phyloP scores from a whole-genome alignment of 129 eudicot species.

The Pseudognaphalium luteoalbum region DNA sequence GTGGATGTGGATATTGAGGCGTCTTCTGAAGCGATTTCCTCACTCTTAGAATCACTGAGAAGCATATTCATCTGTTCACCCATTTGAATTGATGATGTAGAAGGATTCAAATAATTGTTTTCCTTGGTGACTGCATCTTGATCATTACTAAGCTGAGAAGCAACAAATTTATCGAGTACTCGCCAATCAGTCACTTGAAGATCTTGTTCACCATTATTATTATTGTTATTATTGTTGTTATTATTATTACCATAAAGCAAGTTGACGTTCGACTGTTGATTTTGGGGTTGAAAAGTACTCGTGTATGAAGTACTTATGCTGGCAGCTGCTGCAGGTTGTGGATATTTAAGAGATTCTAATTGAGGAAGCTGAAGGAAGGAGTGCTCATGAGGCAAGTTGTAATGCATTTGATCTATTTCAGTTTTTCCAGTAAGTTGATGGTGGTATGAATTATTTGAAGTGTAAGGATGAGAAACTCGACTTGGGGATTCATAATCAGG shows the following conservation, averaged over 20 bases:
- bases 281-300: constrained; percentile 16
- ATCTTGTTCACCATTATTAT: constrained; percentile 21
- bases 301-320: constrained; percentile 26
- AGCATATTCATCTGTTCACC: constrained; percentile 48
- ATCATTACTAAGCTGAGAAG: constrained; percentile 49
- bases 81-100: constrained; percentile 29
- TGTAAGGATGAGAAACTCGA: constrained; percentile 33
- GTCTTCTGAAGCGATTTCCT: constrained; percentile 44
- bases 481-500: constrained; percentile 47
- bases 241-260: constrained; percentile 27
- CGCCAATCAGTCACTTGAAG: constrained; percentile 55
- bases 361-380: constrained; percentile 53
- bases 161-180: constrained; percentile 52
- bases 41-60: constrained; percentile 44
- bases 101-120: constrained; percentile 27
- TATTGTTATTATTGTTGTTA: neutral
- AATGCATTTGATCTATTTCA: constrained; percentile 40
- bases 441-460: constrained; percentile 34
- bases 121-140: constrained; percentile 33
- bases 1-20: constrained; percentile 46
- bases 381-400: constrained; percentile 45
- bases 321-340: constrained; percentile 29
- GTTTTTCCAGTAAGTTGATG: constrained; percentile 31
- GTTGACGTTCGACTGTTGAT: constrained; percentile 31
- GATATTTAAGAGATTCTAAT: constrained; percentile 42